Base-by-base conservation (phyloP, 2,329 filamentous ascomycete species). In the Ramularia collo-cygni region DNA sequence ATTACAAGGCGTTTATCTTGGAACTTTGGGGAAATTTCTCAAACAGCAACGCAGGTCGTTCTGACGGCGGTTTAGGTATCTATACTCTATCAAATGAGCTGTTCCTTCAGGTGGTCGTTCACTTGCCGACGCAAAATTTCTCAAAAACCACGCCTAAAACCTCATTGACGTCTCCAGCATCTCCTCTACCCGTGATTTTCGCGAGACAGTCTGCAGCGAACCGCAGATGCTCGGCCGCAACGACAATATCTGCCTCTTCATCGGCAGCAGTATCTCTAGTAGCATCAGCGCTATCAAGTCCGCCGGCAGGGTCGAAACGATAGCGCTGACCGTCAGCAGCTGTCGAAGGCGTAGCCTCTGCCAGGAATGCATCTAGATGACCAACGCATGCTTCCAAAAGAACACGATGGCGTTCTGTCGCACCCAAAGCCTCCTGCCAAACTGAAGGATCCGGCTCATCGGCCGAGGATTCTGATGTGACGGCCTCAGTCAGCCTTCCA, bases 141-240 rank as follows among this genome's bases (percentile, higher is more conserved):
- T 96, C 90, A 67, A 98, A 98, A 3, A 98, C 89, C 15, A 98
- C 89, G 0, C 92, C 92, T 31, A 98, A 67, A 6, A 98, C 86
- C 59, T 96, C 92, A 61, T 98, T 90, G 12, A 96, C 87, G 63
- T 96, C 90, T 2, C 88, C 85, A 28, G 76, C 77, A 54, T 88
- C 85, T 1, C 88, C 89, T 40, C 78, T 78, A 1, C 92, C 92
- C 1, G 88, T 96, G 54, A 96, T 94, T 42, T 80, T 78, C 2
- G 87, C 83, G n/a, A 95, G 70, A 47, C 79, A 81, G 37, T 81
- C 77, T 1, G 86, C 88, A 9, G 88, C 89, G 50, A 77, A 79
- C 30, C 92, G 81, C 40, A 98, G 70, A 58, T 89, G 79, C 63
- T 98, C 92, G 1, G 92, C 92, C 8, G 88, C 89, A 17, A 94